Conservation (phyloP, 2,329 filamentous ascomycete genomes). For the Claviceps cyperi region DNA sequence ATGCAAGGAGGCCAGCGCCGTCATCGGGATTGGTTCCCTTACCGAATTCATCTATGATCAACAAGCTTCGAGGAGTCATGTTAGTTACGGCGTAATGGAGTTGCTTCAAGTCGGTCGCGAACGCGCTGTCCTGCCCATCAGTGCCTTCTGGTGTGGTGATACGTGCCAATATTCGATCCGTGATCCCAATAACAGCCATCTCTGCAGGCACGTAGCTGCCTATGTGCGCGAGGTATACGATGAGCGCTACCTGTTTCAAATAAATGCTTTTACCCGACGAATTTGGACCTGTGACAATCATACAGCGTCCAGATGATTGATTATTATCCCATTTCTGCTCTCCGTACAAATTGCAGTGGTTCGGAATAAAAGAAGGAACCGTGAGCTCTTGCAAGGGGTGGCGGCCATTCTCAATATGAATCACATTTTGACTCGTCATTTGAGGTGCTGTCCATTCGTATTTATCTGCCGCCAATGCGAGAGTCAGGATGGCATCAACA, state of each 20-base stretch:
- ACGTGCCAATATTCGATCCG: slow-evolving; percentile 82
- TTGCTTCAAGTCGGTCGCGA: slow-evolving; percentile 73
- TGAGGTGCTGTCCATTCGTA: slow-evolving; percentile 58
- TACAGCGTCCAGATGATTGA: slow-evolving; percentile 27
- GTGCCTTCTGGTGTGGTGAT: slow-evolving; percentile 60
- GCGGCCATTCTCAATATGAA: slow-evolving; percentile 64
- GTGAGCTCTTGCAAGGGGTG: slow-evolving; percentile 80
- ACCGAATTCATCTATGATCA: slow-evolving; percentile 88
- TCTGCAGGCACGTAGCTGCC: slow-evolving; percentile 84
- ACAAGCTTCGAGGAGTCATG: slow-evolving; percentile 59
- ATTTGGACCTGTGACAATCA: slow-evolving; percentile 82
- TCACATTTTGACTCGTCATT: slow-evolving; percentile 54
- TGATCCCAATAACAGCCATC: slow-evolving; percentile 64
- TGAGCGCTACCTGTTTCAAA: slow-evolving; percentile 81
- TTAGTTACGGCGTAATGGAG: slow-evolving; percentile 62
- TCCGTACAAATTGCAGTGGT: slow-evolving; percentile 57
- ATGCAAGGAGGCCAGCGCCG: slow-evolving; percentile 43
- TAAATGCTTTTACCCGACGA: slow-evolving; percentile 96
- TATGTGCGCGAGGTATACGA: slow-evolving; percentile 83
- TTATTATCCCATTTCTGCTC: slow-evolving; percentile 26
- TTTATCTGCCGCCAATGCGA: slow-evolving; percentile 61
- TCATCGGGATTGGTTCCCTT: slow-evolving; percentile 47
- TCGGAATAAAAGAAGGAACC: slow-evolving; percentile 68
- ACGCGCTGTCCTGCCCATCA: slow-evolving; percentile 44
- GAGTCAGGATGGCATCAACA: slow-evolving; percentile 69